Percentiles rank a stretch among this genome's conserved stretches.
Evolutionary conservation across 257 asterid genomes (phyloP).

Genomic region (Cynanchum wilfordii): DNA sequence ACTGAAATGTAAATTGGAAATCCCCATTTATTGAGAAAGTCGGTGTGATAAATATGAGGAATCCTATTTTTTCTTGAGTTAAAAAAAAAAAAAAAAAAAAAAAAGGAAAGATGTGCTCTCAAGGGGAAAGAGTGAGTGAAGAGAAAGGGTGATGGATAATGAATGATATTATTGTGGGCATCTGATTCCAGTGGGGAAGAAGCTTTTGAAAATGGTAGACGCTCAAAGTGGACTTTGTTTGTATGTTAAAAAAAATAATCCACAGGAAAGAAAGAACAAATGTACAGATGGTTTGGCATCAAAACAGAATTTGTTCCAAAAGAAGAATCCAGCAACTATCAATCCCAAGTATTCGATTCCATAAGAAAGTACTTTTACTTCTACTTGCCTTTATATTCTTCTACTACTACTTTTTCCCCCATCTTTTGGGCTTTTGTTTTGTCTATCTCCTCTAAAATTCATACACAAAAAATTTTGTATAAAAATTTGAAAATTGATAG

Average conservation of each 20-base stretch:
- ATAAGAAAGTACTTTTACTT: neutral
- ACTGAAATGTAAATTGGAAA: too few relatives aligned
- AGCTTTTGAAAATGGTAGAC: neutral
- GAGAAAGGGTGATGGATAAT: too few relatives aligned
- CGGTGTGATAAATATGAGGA: neutral
- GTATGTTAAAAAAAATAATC: neutral
- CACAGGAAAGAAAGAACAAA: neutral
- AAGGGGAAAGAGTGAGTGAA: neutral
- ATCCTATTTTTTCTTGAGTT: neutral
- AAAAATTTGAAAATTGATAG: too few relatives aligned
- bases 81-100: too few relatives aligned
- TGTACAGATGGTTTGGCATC: neutral
- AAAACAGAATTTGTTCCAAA: conserved; percentile 15
- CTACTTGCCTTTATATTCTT: neutral
- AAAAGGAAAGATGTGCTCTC: neutral
- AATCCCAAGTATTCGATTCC: conserved; percentile 8
- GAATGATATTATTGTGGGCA: neutral
- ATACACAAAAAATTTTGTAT: neutral
- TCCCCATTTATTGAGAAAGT: too few relatives aligned
- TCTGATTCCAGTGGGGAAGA: conserved; percentile 6
- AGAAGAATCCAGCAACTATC: conserved; percentile 9
- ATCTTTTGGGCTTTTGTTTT: neutral
- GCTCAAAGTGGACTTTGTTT: neutral
- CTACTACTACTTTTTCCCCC: too few relatives aligned
- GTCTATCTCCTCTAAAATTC: neutral